phyloP scores from a whole-genome alignment of 2,329 filamentous ascomycete genomes.

The Aspergillus ruber region DNA sequence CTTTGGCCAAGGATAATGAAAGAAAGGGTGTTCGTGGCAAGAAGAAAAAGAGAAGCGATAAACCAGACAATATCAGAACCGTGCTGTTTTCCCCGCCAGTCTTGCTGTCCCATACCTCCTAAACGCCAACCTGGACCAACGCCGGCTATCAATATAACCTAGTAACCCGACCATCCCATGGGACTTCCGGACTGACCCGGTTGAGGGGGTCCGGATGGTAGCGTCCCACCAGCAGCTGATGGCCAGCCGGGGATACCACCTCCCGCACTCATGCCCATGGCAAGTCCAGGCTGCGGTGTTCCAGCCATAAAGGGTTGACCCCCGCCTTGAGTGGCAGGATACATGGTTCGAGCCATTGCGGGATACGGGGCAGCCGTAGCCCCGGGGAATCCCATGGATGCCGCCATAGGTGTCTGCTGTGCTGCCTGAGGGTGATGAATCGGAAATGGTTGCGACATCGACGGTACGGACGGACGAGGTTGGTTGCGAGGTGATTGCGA shows the following conservation, averaged over 20 bases:
- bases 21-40: background rate
- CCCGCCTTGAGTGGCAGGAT: constrained; percentile 28
- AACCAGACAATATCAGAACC: constrained; percentile 5
- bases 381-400: constrained; percentile 31
- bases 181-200: constrained; percentile 32
- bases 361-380: constrained; percentile 27
- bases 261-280: constrained; percentile 29
- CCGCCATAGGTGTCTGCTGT: constrained; percentile 27
- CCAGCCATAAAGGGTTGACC: constrained; percentile 29
- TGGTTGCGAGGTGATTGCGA: constrained; percentile 40
- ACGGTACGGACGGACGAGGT: constrained; percentile 28
- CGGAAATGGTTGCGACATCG: constrained; percentile 32
- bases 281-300: constrained; percentile 29
- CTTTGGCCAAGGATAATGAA: constrained; percentile 11
- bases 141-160: constrained; percentile 15
- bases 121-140: constrained; percentile 9
- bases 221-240: constrained; percentile 24
- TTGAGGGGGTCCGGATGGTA: constrained; percentile 34
- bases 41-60: constrained; percentile 3
- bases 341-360: constrained; percentile 31
- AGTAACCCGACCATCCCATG: constrained; percentile 35
- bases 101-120: background rate
- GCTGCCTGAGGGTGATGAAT: constrained; percentile 30
- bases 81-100: background rate
- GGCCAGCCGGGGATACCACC: constrained; percentile 34